Conservation (phyloP, 441 rosid species). For the Gossypium lobatum region DNA sequence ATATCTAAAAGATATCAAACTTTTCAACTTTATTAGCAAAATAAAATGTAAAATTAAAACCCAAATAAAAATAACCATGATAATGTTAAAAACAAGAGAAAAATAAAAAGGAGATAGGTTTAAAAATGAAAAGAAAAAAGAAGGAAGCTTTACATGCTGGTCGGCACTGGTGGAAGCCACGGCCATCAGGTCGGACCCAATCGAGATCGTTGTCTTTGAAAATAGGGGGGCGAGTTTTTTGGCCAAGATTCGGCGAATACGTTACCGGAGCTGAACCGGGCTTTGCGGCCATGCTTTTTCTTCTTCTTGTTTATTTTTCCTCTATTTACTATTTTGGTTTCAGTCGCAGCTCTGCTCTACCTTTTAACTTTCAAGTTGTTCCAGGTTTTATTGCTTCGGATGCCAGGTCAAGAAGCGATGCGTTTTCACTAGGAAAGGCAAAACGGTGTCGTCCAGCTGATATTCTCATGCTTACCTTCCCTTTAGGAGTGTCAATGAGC, state of each 20-base stretch:
- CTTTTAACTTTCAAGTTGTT: background rate
- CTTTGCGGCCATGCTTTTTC: constrained; percentile 9
- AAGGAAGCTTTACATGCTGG: constrained; percentile 59
- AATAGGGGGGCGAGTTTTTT: constrained; percentile 34
- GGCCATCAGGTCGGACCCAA: constrained; percentile 90
- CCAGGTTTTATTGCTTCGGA: background rate
- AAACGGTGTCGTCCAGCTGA: background rate
- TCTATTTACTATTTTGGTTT: background rate
- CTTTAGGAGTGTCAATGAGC: too few relatives aligned
- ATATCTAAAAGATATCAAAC: background rate
- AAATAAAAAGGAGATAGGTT: background rate
- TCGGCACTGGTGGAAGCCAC: constrained; percentile 81
- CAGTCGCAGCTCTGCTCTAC: background rate
- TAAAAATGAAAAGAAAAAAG: background rate
- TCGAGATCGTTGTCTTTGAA: constrained; percentile 54
- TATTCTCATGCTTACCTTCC: too few relatives aligned
- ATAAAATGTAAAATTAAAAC: background rate
- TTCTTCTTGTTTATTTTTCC: background rate
- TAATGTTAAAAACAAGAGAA: background rate
- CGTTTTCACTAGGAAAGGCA: background rate
- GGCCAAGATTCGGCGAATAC: constrained; percentile 48
- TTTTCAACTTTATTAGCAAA: background rate
- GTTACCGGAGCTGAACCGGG: constrained; percentile 41
- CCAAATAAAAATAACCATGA: background rate
- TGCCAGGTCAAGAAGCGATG: background rate